Conservation (phyloP, 2,329 filamentous ascomycete genomes). For the Colletotrichum spaethianum region DNA sequence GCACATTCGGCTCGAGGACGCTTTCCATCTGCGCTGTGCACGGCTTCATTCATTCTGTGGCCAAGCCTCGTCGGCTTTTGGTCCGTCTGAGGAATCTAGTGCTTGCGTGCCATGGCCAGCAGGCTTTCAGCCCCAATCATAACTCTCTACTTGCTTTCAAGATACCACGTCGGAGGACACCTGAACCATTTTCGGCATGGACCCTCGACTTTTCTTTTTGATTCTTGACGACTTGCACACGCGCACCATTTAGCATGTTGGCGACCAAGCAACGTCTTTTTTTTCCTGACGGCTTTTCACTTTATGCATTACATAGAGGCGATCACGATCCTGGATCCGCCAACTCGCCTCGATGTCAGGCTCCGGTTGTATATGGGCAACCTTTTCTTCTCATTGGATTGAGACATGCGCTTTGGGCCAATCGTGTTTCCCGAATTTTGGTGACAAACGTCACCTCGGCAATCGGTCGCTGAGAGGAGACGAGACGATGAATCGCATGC, state of each 20-base stretch:
- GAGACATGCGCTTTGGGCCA: slow-evolving; percentile 25
- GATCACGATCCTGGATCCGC: slow-evolving; percentile 19
- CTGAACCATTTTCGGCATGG: slow-evolving; percentile 28
- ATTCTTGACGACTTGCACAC: slow-evolving; percentile 31
- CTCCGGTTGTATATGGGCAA: slow-evolving; percentile 30
- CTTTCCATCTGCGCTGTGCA: slow-evolving; percentile 19
- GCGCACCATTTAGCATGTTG: slow-evolving; percentile 34
- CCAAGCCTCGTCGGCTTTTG: neutral
- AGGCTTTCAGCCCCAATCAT: slow-evolving; percentile 31
- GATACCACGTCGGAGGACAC: slow-evolving; percentile 37
- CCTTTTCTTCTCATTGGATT: slow-evolving; percentile 33
- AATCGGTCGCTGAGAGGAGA: slow-evolving; percentile 22
- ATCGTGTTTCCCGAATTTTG: slow-evolving; percentile 13
- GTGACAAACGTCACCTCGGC: slow-evolving; percentile 18
- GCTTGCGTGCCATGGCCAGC: slow-evolving; percentile 24
- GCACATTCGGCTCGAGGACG: slow-evolving; percentile 20
- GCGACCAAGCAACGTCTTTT: slow-evolving; percentile 30
- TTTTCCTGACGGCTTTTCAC: slow-evolving; percentile 24
- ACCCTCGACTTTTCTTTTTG: slow-evolving; percentile 32
- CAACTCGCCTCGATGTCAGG: slow-evolving; percentile 17
- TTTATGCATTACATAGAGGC: slow-evolving; percentile 37
- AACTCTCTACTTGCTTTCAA: slow-evolving; percentile 41
- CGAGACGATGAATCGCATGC: slow-evolving; percentile 39
- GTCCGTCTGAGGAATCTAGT: neutral
- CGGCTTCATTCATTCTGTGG: neutral